Percentiles rank a stretch among this genome's conserved stretches.
Conservation (phyloP, 1,284 basidiomycete genomes). For the Cutaneotrichosporon spelunceum region DNA sequence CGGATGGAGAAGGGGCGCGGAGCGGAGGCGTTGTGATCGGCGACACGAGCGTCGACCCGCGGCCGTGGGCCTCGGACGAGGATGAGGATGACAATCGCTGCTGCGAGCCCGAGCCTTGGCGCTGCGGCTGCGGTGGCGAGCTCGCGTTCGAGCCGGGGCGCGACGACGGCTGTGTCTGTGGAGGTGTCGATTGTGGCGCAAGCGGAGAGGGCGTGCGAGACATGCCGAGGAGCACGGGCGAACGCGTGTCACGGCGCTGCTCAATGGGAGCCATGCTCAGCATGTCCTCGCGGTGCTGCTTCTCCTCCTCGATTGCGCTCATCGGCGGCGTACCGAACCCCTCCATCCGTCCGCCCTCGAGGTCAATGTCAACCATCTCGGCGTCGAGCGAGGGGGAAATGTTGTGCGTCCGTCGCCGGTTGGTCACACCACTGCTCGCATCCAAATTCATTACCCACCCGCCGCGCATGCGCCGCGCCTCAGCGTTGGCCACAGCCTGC, state of each 20-base stretch:
- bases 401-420: conserved; percentile 20
- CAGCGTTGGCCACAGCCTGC: conserved; percentile 49
- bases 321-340: conserved; percentile 39
- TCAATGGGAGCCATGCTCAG: conserved; percentile 35
- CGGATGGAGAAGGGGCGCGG: background rate
- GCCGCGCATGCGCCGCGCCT: conserved; percentile 46
- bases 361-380: conserved; percentile 53
- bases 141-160: background rate
- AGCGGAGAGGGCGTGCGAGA: conserved; percentile 35
- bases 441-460: conserved; percentile 53
- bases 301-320: conserved; percentile 30
- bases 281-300: conserved; percentile 38
- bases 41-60: background rate
- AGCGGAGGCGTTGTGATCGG: background rate
- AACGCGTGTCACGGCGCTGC: conserved; percentile 29
- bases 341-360: conserved; percentile 48
- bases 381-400: conserved; percentile 27
- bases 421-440: conserved; percentile 27
- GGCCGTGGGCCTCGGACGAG: background rate
- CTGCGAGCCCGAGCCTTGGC: background rate
- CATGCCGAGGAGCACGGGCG: conserved; percentile 17
- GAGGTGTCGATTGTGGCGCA: conserved; percentile 9
- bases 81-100: background rate
- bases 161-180: conserved; percentile 1
- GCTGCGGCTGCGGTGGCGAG: background rate